phyloP scores from a whole-genome alignment of 202 grass and related monocot species.

The Alloteropsis angusta region DNA sequence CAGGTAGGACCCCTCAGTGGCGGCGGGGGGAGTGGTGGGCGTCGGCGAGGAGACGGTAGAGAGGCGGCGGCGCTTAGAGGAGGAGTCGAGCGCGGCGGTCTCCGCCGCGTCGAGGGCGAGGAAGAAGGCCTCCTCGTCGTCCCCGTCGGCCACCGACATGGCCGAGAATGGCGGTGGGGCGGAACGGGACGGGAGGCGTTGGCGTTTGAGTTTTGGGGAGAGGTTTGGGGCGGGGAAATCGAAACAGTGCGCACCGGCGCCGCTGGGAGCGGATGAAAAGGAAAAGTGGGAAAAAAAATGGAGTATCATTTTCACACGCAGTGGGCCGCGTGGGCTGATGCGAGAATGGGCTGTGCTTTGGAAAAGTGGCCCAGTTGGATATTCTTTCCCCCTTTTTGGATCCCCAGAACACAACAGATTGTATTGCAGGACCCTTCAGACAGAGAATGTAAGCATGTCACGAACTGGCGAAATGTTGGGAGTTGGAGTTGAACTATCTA shows the following conservation, averaged over 20 bases:
- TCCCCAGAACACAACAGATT: background rate
- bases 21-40: conserved; percentile 4
- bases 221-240: conserved; percentile 1
- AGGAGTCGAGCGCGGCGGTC: background rate
- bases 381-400: background rate
- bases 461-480: background rate
- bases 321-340: background rate
- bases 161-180: background rate
- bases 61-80: conserved; percentile 33
- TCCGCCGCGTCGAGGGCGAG: conserved; percentile 24
- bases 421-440: background rate
- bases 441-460: background rate
- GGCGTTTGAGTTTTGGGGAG: conserved; percentile 14
- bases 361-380: background rate
- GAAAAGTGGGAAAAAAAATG: background rate
- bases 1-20: conserved; percentile 58
- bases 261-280: background rate
- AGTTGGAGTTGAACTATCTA: background rate
- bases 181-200: background rate
- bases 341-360: background rate
- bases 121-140: conserved; percentile 38
- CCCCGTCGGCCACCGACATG: conserved; percentile 24
- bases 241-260: conserved; percentile 4
- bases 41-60: conserved; percentile 23
- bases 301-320: background rate